These are phyloP conservation scores for Lentinula detonsa DNA, from an alignment of 768 basidiomycete genomes.

Conservation along the genomic window DNA sequence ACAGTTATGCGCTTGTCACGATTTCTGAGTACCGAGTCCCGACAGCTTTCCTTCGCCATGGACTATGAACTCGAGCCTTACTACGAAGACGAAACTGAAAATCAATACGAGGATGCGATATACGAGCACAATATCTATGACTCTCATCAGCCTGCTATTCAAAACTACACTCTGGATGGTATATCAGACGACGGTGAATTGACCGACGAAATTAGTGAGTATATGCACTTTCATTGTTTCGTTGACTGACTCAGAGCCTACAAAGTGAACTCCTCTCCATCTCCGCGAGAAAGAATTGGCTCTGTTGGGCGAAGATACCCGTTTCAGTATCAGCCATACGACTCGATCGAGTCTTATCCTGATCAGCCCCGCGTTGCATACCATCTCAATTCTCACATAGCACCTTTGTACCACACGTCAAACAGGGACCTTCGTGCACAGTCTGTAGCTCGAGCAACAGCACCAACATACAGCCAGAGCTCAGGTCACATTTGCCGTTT, in stretches of 20 bases:
- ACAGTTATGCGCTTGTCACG: not conserved
- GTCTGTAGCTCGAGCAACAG: not conserved
- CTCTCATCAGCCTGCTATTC: not conserved
- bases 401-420: not conserved
- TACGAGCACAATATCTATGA: not conserved
- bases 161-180: slow-evolving; percentile 10
- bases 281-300: slow-evolving; percentile 22
- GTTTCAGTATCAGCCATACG: not conserved
- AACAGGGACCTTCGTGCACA: not conserved
- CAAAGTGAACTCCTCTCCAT: slow-evolving; percentile 26
- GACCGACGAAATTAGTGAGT: slow-evolving; percentile 27
- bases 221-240: slow-evolving; percentile 21
- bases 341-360: not conserved
- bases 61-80: not conserved
- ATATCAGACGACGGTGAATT: slow-evolving; percentile 19
- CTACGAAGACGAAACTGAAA: not conserved
- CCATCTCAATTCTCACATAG: not conserved
- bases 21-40: not conserved
- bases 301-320: not conserved
- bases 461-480: not conserved
- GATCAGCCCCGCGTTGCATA: not conserved
- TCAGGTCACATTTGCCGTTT: not conserved
- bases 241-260: not conserved
- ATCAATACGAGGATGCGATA: not conserved
- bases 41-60: not conserved